Base-by-base conservation (phyloP, 768 basidiomycete species). In the Podaxis carcinomalis region DNA sequence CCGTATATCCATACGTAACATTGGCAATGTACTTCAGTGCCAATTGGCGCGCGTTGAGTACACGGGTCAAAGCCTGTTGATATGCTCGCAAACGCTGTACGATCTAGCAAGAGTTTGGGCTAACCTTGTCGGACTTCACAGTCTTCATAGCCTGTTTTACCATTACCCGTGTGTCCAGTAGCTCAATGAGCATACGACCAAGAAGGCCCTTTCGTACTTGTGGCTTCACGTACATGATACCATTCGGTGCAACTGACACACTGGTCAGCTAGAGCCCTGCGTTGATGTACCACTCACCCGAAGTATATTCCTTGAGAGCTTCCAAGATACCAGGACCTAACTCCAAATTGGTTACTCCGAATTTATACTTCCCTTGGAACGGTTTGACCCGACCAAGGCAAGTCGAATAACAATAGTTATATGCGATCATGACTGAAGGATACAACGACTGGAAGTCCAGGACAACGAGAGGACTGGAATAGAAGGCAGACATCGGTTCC, bases 401-500 rank as follows among this genome's bases (percentile, higher is more conserved):
- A 1, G 97, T 99, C 27, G 95, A 98, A 70, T 94, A 95, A 68
- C 92, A 94, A 72, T 94, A 94, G 72, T 98, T 98, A 75, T 99
- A 95, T 5, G 95, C 96, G 66, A 98, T 96, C 96, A 98, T 98
- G 62, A 98, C 79, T 0, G 95, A 97, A 0, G 97, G 97, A 71
- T 99, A 99, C 25, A 99, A 80, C 1, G 91, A 94, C 67, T 97
- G 93, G 71, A 98, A 99, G 72, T 99, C 97, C 58, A 99, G 79
- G 0, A 99, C 95, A 37, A 98, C 77, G 11, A 99, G 79, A 3
- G 97, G 97, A 65, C 90, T 90, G 44, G 86, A 90, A 73, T 98
- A 99, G 68, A 94, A 96, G 1, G 90, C 92, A 0, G 95, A 96
- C 42, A 86, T 76, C 0, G 96, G 97, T 68, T 99, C 97, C 86